Conservation (phyloP, 306 rosid genomes). For the Vachellia collinsii region DNA sequence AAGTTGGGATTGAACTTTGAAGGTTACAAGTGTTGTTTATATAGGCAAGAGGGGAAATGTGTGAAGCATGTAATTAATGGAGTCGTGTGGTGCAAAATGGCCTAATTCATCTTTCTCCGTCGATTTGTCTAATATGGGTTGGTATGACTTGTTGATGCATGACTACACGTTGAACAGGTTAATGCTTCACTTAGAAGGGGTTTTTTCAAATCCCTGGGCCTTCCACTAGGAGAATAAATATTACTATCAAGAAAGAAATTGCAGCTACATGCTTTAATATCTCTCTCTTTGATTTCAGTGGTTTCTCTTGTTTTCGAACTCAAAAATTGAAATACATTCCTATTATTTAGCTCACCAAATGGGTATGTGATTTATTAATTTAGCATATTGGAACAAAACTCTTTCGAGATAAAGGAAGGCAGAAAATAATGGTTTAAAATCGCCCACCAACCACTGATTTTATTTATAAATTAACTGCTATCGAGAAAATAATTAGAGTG, state of each 20-base stretch:
- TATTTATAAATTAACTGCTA: too few relatives aligned
- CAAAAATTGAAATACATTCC: too few relatives aligned
- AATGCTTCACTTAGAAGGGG: background rate
- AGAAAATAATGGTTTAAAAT: too few relatives aligned
- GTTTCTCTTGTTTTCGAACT: background rate
- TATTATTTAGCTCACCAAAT: too few relatives aligned
- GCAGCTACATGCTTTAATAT: background rate
- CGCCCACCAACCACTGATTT: too few relatives aligned
- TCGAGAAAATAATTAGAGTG: too few relatives aligned
- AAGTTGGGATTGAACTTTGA: background rate
- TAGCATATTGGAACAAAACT: too few relatives aligned
- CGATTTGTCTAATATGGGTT: conserved; percentile 15
- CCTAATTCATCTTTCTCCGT: conserved; percentile 36
- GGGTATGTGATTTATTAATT: too few relatives aligned
- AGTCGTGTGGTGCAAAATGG: conserved; percentile 34
- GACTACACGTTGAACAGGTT: background rate
- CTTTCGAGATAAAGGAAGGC: too few relatives aligned
- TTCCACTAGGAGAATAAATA: background rate
- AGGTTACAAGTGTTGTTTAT: conserved; percentile 32
- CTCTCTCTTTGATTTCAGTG: background rate
- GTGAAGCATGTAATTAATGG: background rate
- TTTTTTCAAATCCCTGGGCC: background rate
- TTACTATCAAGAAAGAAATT: background rate
- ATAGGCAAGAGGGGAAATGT: background rate
- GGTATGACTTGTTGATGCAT: conserved; percentile 9